Conservation (phyloP, 2,329 filamentous ascomycete species). For the Neospermospora avenae region DNA sequence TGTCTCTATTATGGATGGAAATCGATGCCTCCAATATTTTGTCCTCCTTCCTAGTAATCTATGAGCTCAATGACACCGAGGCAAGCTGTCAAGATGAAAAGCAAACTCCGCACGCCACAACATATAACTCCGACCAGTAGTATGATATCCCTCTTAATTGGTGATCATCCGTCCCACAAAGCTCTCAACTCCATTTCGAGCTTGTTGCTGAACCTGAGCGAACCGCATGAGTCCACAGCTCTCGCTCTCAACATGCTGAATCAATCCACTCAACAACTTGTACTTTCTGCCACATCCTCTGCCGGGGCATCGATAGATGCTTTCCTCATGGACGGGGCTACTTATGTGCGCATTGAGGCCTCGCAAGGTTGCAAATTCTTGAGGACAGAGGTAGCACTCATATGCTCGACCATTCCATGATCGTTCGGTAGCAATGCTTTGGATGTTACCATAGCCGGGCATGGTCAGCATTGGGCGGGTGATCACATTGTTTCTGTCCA, state of each 20-base stretch:
- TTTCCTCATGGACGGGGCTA: conserved; percentile 49
- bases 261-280: conserved; percentile 25
- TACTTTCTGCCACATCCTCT: conserved; percentile 18
- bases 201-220: conserved; percentile 18
- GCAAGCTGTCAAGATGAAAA: not conserved
- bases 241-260: conserved; percentile 31
- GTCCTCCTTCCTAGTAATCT: no score
- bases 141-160: not conserved
- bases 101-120: not conserved
- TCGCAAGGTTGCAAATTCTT: conserved; percentile 37
- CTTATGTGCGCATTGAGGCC: conserved; percentile 51
- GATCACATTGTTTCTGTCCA: conserved; percentile 47
- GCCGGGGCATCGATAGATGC: conserved; percentile 32
- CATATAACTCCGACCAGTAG: not conserved
- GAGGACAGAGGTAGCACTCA: conserved; percentile 54
- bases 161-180: conserved; percentile 37
- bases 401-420: conserved; percentile 46
- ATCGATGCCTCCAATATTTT: no score
- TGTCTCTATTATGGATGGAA: no score
- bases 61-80: not conserved
- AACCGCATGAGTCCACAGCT: conserved; percentile 30
- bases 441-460: conserved; percentile 37
- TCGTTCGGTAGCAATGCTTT: conserved; percentile 36
- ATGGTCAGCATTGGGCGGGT: conserved; percentile 50
- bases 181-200: conserved; percentile 20